Conservation (phyloP, 495 filamentous ascomycete genomes). For the Tuber indicum region DNA sequence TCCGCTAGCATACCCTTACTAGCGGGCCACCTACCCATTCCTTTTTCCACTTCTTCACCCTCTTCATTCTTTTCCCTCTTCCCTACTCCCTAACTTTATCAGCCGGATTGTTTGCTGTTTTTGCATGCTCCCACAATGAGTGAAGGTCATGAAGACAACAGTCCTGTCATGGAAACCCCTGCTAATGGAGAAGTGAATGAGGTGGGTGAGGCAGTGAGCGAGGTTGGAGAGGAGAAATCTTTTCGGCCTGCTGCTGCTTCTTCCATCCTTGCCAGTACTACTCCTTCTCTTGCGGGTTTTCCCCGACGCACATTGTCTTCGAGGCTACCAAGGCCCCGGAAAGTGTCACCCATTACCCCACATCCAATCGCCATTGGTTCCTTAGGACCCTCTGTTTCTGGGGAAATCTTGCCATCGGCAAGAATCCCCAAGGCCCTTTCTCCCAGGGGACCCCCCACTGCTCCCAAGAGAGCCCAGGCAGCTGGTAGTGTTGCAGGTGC, state of each 20-base stretch:
- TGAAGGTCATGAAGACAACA: conserved; percentile 1
- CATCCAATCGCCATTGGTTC: conserved; percentile 23
- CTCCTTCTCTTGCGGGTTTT: neutral
- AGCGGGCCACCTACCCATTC: neutral
- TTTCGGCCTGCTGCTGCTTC: neutral
- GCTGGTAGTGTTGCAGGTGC: neutral
- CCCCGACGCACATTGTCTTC: conserved; percentile 21
- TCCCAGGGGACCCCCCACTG: neutral
- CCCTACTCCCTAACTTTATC: neutral
- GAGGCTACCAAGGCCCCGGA: conserved; percentile 34
- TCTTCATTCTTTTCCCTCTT: neutral
- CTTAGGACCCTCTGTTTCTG: conserved; percentile 27
- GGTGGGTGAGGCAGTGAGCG: neutral
- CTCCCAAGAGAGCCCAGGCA: conserved; percentile 3
- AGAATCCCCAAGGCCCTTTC: conserved; percentile 4
- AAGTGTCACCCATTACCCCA: conserved; percentile 19
- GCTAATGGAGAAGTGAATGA: neutral
- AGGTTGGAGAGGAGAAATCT: neutral
- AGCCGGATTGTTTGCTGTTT: neutral
- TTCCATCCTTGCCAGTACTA: neutral
- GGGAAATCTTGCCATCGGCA: conserved; percentile 7
- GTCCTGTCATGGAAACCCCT: conserved; percentile 3
- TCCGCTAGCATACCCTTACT: neutral
- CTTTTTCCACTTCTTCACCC: neutral
- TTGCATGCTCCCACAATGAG: conserved; percentile 1